phyloP scores from a whole-genome alignment of 495 filamentous ascomycete species.

The Sphaerosporella brunnea region DNA sequence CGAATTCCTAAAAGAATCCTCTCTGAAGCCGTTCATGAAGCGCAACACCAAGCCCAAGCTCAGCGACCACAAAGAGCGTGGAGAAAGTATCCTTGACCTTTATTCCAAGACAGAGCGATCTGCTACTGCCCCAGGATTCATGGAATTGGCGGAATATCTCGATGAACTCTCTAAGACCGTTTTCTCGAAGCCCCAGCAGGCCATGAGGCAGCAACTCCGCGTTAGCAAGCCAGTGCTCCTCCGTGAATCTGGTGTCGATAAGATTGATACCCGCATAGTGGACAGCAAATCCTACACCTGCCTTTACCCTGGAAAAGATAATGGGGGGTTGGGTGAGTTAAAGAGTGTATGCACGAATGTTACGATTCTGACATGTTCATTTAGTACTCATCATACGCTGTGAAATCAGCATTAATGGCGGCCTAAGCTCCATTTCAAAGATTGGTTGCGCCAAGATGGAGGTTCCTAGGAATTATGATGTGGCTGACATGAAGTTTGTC shows the following conservation, averaged over 20 bases:
- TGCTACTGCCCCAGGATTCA: constrained; percentile 31
- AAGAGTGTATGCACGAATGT: no score
- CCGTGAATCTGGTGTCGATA: constrained; percentile 22
- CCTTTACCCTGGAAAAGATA: constrained; percentile 15
- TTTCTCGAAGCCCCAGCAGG: constrained; percentile 40
- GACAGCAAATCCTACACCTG: constrained; percentile 25
- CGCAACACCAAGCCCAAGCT: constrained; percentile 8
- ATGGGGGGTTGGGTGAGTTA: neutral
- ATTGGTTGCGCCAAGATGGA: constrained; percentile 30
- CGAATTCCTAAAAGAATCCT: constrained; percentile 19
- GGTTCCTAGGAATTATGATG: constrained; percentile 23
- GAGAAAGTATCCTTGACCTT: constrained; percentile 23
- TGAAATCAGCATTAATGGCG: constrained; percentile 34
- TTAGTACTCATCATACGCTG: constrained; percentile 37
- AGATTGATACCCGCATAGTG: constrained; percentile 29
- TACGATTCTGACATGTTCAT: no score
- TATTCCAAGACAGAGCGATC: constrained; percentile 15
- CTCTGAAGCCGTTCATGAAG: constrained; percentile 18
- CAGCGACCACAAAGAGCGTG: constrained; percentile 21
- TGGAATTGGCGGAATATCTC: constrained; percentile 35
- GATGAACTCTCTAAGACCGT: constrained; percentile 37
- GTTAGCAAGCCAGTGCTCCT: constrained; percentile 35
- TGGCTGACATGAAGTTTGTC: constrained; percentile 40
- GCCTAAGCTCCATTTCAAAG: constrained; percentile 36
- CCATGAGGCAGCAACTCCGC: constrained; percentile 39